Evolutionary conservation across 2,329 filamentous ascomycete genomes (phyloP), one percentile per base, ranked within the genome.

Genomic region (Immersiporthe knoxdaviesiana): DNA sequence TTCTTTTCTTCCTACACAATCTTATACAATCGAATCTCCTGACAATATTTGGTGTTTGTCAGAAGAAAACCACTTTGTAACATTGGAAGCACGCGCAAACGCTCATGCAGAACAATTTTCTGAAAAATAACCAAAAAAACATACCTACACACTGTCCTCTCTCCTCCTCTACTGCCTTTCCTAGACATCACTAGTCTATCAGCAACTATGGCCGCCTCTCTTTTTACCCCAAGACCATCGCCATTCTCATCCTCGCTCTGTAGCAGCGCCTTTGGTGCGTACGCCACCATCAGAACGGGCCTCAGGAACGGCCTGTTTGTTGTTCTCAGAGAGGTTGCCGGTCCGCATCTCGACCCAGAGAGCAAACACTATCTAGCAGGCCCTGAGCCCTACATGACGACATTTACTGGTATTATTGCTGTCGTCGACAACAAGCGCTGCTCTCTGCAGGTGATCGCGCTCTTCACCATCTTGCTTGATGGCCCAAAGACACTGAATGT

Each of bases 401-500:
- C 32, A 0, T 73, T 68, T 35, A 73, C 71, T 4, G 71, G 72
- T 27, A 52, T 73, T 14, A 18, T 16, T 10, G 10, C 44, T n/a
- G n/a, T n/a, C 10, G 60, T 73, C 41, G 72, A 73, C 32, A 24
- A 66, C n/a, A 39, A 58, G 1, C n/a, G 72, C 8, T 6, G 56
- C 24, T n/a, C 41, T 4, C 52, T 73, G 6, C n/a, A n/a, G n/a
- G n/a, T n/a, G n/a, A 63, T 71, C 3, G 37, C 58, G 0, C 72
- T 74, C 68, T 74, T 74, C 58, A 64, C 50, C 11, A 14, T 66
- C 14, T 24, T 69, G 3, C 50, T 73, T 35, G 69, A 74, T 47
- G 72, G 67, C 12, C 62, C 67, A 3, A 39, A 67, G 66, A 70
- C 68, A 8, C 70, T 68, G 70, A 66, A 69, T 35, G 63, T 72